Evolutionary conservation across 2,329 filamentous ascomycete species (phyloP).

Genomic region (Chrysosphaeria jannelii): DNA sequence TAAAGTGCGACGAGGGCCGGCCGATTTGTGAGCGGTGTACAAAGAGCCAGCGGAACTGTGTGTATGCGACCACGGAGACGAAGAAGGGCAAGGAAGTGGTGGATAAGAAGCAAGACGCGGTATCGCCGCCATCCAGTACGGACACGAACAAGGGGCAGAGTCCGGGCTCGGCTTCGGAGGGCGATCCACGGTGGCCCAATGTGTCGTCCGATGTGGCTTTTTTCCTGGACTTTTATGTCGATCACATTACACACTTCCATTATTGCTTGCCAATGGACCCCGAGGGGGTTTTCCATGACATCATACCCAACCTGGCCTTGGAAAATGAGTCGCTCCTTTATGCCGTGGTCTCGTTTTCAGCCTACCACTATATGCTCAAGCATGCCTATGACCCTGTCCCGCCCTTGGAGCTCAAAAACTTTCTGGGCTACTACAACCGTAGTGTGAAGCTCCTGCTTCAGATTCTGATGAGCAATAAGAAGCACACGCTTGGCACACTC

Average conservation of each 20-base stretch:
- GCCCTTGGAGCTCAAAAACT: constrained; percentile 45
- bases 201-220: not conserved
- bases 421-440: constrained; percentile 71
- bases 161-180: no score
- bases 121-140: not conserved
- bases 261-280: constrained; percentile 49
- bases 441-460: constrained; percentile 50
- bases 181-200: not conserved
- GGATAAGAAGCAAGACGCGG: no score
- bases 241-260: constrained; percentile 53
- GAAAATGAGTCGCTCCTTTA: constrained; percentile 55
- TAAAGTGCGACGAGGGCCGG: constrained; percentile 80
- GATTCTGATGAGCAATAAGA: constrained; percentile 31
- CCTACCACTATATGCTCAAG: constrained; percentile 48
- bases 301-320: constrained; percentile 41
- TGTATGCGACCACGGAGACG: no score
- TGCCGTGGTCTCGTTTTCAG: constrained; percentile 62
- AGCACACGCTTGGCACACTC: constrained; percentile 42
- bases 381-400: no score
- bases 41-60: constrained; percentile 73
- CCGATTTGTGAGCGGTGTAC: constrained; percentile 71
- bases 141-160: no score
- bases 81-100: no score
- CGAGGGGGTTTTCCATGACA: constrained; percentile 41
- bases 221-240: constrained; percentile 49